A percentile compares a stretch with the other conserved stretches of the same genome.
Evolutionary conservation across 306 rosid genomes (phyloP).

Genomic region (Cercis canadensis): DNA sequence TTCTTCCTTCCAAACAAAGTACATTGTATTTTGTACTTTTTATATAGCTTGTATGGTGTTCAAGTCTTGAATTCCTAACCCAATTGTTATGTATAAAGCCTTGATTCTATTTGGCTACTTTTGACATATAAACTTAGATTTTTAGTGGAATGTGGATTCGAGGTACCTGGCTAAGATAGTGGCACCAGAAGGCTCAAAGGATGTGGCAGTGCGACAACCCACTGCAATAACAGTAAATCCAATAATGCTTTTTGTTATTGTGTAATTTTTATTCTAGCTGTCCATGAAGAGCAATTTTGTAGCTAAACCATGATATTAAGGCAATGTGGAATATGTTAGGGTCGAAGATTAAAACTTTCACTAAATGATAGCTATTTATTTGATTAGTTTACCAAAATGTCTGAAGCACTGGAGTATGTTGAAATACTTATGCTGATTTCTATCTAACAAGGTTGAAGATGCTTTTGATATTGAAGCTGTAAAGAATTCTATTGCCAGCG

Average conservation of each 20-base stretch:
- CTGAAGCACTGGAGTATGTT: conserved; percentile 29
- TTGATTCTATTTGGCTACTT: conserved; percentile 19
- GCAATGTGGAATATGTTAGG: conserved; percentile 20
- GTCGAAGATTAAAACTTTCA: background rate
- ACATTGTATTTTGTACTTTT: background rate
- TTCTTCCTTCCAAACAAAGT: too few relatives aligned
- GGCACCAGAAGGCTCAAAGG: conserved; percentile 90
- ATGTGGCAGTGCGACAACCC: conserved; percentile 89
- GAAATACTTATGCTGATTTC: conserved; percentile 36
- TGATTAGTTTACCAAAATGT: conserved; percentile 22
- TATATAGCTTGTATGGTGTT: background rate
- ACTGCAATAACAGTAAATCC: conserved; percentile 93
- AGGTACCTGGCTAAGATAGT: conserved; percentile 93
- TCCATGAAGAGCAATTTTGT: conserved; percentile 3
- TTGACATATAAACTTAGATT: background rate
- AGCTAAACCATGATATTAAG: conserved; percentile 1
- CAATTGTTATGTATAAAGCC: conserved; percentile 19
- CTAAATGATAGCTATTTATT: background rate
- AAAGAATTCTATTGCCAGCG: conserved; percentile 57
- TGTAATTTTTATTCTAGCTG: conserved; percentile 27
- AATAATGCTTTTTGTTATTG: conserved; percentile 33
- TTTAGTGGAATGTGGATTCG: conserved; percentile 33
- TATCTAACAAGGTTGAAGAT: conserved; percentile 81
- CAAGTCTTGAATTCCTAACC: conserved; percentile 26
- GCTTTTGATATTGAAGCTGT: conserved; percentile 74